Evolutionary conservation across 2,329 filamentous ascomycete genomes (phyloP), one percentile per base, ranked within the genome.

Genomic region (Cadophora gregata): DNA sequence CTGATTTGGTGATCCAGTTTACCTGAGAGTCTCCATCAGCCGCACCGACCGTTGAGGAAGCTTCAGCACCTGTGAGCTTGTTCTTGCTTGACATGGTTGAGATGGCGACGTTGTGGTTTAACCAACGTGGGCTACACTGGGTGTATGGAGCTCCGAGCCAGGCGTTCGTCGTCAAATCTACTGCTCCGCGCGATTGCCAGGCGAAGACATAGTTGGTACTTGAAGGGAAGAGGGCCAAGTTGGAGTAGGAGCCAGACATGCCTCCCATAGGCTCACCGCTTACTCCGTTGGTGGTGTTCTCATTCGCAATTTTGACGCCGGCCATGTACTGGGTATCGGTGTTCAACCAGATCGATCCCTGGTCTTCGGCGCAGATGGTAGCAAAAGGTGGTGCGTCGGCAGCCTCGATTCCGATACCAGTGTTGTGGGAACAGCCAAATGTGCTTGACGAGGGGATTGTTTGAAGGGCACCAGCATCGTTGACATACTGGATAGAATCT

Each of bases 401-500:
- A 21, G 83, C 85, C 74, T 88, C 87, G 63, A 89, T 83, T 6
- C 85, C 86, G 64, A 89, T 89, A 64, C 87, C 87, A 0, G 86
- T 88, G 78, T 89, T 89, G 80, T 89, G 86, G 6, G 83, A 86
- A 79, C 87, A 89, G 21, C 86, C 87, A 82, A 86, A 89, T 16
- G 81, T 79, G 64, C 82, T 86, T 51, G 82, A 82, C 2, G 86
- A 85, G 0, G 75, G 25, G 67, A 88, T 86, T 12, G 76, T 79
- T 70, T 84, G 77, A 3, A 88, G 76, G 8, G 79, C 81, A 14
- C 87, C 87, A 21, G 79, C 72, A 14, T 80, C 76, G 42, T 78
- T 76, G 31, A 85, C 80, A 63, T 86, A 86, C 70, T 84, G 78
- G 42, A 86, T 82, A 63, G 79, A 83, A 72, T 89, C 87, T 29